Evolutionary conservation across 2,329 filamentous ascomycete species (phyloP).

Genomic region (Colletotrichum australisinense): DNA sequence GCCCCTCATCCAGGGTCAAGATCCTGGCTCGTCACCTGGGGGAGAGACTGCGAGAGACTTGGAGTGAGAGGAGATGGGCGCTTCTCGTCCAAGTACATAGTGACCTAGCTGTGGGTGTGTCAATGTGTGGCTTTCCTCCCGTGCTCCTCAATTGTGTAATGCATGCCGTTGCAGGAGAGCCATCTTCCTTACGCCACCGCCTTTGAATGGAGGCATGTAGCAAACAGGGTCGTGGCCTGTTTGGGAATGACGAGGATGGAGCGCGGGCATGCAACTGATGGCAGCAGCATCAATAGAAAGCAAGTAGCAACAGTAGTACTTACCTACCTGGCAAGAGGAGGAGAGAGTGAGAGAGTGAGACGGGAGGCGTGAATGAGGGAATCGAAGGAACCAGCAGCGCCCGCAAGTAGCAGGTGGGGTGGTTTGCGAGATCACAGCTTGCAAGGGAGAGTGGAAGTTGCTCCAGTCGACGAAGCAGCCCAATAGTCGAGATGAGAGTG

Average conservation of each 20-base stretch:
- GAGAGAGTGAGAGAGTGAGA: constrained; percentile 12
- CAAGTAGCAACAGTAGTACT: background rate
- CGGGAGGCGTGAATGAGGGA: background rate
- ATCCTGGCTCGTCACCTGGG: constrained; percentile 29
- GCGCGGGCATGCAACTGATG: constrained; percentile 16
- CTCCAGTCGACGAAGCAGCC: background rate
- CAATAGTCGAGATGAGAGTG: constrained; percentile 27
- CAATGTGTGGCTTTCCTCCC: background rate
- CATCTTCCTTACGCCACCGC: constrained; percentile 18
- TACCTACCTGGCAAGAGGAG: constrained; percentile 3
- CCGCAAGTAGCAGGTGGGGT: constrained; percentile 12
- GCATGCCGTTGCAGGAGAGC: background rate
- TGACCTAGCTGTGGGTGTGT: background rate
- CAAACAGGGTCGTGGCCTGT: constrained; percentile 33
- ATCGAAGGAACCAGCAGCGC: constrained; percentile 16
- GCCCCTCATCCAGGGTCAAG: constrained; percentile 23
- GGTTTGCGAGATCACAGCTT: constrained; percentile 19
- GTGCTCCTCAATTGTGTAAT: constrained; percentile 11
- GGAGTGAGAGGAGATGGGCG: background rate
- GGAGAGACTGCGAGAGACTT: background rate
- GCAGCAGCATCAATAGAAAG: background rate
- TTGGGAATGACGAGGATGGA: constrained; percentile 31
- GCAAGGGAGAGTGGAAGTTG: constrained; percentile 5
- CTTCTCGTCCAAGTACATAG: background rate
- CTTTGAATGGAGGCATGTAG: constrained; percentile 23